These are phyloP conservation scores for Eugenia klotzschiana DNA, from an alignment of 441 rosid species.

Conservation along the genomic window DNA sequence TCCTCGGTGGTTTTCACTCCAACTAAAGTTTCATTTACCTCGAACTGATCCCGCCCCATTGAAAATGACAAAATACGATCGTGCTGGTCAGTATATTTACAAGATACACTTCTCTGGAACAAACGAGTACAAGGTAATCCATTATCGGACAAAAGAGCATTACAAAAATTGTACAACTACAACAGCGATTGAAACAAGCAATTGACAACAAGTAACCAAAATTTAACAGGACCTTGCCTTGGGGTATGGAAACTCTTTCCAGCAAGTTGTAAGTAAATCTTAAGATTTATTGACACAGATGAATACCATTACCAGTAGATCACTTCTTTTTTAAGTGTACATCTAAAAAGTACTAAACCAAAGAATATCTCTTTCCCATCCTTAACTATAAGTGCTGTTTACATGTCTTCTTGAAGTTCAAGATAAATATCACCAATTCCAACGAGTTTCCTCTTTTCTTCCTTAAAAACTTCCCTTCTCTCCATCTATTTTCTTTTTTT, in stretches of 20 bases:
- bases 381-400: neutral
- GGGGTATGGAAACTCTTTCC: no score
- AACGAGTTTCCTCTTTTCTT: neutral
- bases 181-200: no score
- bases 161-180: no score
- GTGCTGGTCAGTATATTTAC: neutral
- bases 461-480: neutral
- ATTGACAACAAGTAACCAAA: no score
- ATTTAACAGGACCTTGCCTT: no score
- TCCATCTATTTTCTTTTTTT: neutral
- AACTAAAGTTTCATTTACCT: constrained; percentile 50
- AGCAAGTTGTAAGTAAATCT: no score
- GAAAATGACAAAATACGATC: neutral
- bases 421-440: neutral
- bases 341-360: no score
- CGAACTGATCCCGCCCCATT: constrained; percentile 89
- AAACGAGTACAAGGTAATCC: no score
- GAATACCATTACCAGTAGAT: no score
- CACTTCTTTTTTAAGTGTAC: no score
- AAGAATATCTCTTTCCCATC: neutral
- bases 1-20: constrained; percentile 90
- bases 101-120: neutral
- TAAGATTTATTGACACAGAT: no score
- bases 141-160: no score
- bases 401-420: neutral